Base-by-base conservation (phyloP, 345 rosid species). In the Brassica juncea region DNA sequence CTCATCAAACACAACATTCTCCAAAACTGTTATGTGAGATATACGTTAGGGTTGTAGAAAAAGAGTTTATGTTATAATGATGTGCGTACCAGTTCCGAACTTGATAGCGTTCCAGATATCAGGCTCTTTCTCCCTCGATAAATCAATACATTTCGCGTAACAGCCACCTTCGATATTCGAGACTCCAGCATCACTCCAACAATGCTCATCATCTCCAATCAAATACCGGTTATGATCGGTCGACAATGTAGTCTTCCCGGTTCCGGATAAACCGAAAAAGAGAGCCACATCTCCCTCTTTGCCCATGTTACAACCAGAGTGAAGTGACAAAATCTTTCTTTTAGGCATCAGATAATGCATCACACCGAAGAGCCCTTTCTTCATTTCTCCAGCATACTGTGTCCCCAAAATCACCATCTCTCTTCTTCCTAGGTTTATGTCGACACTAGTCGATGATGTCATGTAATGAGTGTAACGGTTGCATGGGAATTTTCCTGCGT, bases 271-370 rank as follows among this genome's bases (percentile, higher is more conserved):
- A 31, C 99, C 99, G 83, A 95, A 95, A 88, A 95, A 95, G 91
- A 95, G 98, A 77, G 99, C 98, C 81, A 93, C 99, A 76, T 95
- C 99, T 78, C 99, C 98, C 74, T 85, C 86, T 89, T 95, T 90
- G 4, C 96, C 99, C 97, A 95, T 93, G 86, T 95, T 95, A 91
- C 97, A 93, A 71, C 97, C 99, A 66, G 98, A 95, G 72, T 95
- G 98, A 52, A 93, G 86, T 64, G 99, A 93, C 75, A 95, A 87
- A 83, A 95, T 91, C 79, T 86, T 90, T 77, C 97, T 92, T 88
- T 88, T 93, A 82, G 99, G 99, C 99, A 95, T 95, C 87, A 95
- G 88, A 85, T 93, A 93, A 81, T 95, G 99, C 98, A 95, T 95
- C 3, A 95, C 94, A 82, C 99, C 75, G 83, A 95, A 95, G 47